These are phyloP conservation scores for Aspergillus oerlinghausenensis DNA, from an alignment of 2,329 filamentous ascomycete genomes.

Conservation along the genomic window DNA sequence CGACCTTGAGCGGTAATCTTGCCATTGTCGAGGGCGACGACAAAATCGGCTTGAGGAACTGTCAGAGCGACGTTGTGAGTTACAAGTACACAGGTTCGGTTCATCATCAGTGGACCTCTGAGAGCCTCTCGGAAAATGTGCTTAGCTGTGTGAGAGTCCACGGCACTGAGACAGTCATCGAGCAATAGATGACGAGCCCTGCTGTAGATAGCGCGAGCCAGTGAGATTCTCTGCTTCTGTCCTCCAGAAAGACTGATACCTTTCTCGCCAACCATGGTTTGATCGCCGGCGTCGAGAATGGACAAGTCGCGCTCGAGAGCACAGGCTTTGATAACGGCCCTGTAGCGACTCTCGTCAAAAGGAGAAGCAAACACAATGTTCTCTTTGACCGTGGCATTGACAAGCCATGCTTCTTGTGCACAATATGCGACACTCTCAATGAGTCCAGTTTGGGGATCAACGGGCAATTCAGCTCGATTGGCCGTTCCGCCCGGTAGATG, in stretches of 20 bases:
- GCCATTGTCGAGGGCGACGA: conserved; percentile 85
- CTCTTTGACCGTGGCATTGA: conserved; percentile 91
- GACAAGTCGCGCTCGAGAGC: conserved; percentile 86
- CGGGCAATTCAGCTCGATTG: conserved; percentile 71
- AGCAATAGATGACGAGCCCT: conserved; percentile 85
- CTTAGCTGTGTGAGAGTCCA: conserved; percentile 95
- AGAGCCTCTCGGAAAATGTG: conserved; percentile 97
- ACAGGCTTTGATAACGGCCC: conserved; percentile 83
- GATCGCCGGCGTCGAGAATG: conserved; percentile 86
- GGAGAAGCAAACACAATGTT: conserved; percentile 89
- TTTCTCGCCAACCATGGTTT: conserved; percentile 93
- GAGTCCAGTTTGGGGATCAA: conserved; percentile 77
- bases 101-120: conserved; percentile 79
- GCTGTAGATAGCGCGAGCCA: conserved; percentile 96
- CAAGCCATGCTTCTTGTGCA: conserved; percentile 92
- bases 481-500: conserved; percentile 80
- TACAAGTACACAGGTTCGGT: conserved; percentile 88
- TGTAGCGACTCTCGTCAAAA: conserved; percentile 77
- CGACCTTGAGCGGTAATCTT: conserved; percentile 72
- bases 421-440: conserved; percentile 94
- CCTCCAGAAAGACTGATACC: conserved; percentile 94
- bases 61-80: conserved; percentile 93
- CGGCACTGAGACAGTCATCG: conserved; percentile 92
- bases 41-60: conserved; percentile 71
- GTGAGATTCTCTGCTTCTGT: conserved; percentile 94